Percentiles rank a stretch among this genome's conserved stretches.
These are phyloP conservation scores for Berberis thunbergii DNA, from an alignment of 164 flowering plant genomes.

Conservation along the genomic window DNA sequence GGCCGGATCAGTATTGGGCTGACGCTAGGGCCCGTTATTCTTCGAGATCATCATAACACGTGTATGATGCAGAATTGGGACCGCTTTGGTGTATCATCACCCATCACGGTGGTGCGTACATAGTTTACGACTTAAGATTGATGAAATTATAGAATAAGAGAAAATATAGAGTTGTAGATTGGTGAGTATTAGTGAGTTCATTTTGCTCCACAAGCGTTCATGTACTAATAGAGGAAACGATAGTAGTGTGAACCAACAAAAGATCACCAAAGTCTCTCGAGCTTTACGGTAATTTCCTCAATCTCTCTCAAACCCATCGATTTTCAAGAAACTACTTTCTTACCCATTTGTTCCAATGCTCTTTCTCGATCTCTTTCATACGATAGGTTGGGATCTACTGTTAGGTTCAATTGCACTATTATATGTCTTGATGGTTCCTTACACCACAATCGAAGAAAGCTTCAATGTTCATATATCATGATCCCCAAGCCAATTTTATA, in stretches of 20 bases:
- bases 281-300: constrained; percentile 15
- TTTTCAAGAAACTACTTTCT: background rate
- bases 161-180: no score
- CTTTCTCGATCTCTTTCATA: background rate
- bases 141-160: no score
- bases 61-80: no score
- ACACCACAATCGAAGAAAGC: constrained; percentile 97
- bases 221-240: constrained; percentile 15
- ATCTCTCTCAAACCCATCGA: background rate
- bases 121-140: no score
- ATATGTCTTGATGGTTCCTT: constrained; percentile 74
- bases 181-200: no score
- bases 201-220: background rate
- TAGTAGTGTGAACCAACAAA: constrained; percentile 3
- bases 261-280: constrained; percentile 16
- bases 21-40: no score
- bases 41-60: no score
- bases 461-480: constrained; percentile 79
- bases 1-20: no score
- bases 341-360: no score
- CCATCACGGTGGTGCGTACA: no score
- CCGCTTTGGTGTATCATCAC: no score
- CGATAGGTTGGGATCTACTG: constrained; percentile 72
- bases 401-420: constrained; percentile 77
- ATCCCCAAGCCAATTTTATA: no score